phyloP scores from a whole-genome alignment of 768 basidiomycete genomes.

The Amanita pallidorosea region DNA sequence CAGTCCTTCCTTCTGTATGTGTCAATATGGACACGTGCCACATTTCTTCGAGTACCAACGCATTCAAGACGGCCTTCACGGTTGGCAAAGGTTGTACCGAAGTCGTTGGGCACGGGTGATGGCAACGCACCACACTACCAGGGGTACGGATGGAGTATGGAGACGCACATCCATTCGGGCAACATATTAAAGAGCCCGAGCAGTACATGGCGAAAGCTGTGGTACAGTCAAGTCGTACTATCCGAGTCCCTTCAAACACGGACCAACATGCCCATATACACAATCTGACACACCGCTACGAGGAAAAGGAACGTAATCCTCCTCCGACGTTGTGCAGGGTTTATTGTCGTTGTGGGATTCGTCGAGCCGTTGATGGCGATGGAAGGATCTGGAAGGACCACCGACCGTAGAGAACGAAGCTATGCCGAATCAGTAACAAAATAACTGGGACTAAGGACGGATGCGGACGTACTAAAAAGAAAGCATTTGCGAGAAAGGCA shows the following conservation, averaged over 20 bases:
- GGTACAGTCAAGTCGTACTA: too few species aligned
- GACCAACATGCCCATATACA: constrained; percentile 82
- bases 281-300: constrained; percentile 69
- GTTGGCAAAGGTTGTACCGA: too few species aligned
- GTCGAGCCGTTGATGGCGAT: constrained; percentile 17
- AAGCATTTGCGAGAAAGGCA: constrained; percentile 79
- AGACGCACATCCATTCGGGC: too few species aligned
- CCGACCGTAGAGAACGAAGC: constrained; percentile 88
- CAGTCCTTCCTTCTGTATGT: too few species aligned
- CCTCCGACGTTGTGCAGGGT: constrained; percentile 69
- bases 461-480: constrained; percentile 68
- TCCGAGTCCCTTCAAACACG: constrained; percentile 22
- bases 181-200: too few species aligned
- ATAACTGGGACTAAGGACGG: neutral
- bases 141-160: too few species aligned
- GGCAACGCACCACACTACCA: too few species aligned
- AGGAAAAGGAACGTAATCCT: constrained; percentile 85
- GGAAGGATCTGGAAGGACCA: constrained; percentile 78
- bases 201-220: neutral
- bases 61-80: too few species aligned
- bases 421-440: constrained; percentile 18
- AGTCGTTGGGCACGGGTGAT: too few species aligned
- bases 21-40: too few species aligned
- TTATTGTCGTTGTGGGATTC: constrained; percentile 43
- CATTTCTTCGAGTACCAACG: too few species aligned